A percentile compares a stretch with the other conserved stretches of the same genome.
phyloP scores from a whole-genome alignment of 2,329 filamentous ascomycete species.

The Ceratocystis alfenasii region DNA sequence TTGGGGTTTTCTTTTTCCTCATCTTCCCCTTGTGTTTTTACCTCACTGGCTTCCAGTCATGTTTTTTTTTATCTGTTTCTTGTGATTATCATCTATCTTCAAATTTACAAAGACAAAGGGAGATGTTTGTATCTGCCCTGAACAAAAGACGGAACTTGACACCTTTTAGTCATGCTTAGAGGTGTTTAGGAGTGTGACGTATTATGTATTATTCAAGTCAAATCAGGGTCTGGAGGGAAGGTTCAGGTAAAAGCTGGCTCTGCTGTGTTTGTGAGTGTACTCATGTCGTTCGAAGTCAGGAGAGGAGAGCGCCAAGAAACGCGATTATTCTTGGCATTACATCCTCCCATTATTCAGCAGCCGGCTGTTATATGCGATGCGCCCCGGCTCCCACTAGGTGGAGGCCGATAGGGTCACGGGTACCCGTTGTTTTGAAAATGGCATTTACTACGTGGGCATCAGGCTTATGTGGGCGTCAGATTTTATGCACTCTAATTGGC shows the following conservation, averaged over 20 bases:
- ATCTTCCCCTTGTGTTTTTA: not conserved
- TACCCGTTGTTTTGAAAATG: too few relatives aligned
- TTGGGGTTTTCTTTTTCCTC: not conserved
- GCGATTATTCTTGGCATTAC: too few relatives aligned
- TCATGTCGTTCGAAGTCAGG: too few relatives aligned
- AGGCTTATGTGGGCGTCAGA: too few relatives aligned
- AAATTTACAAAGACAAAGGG: conserved; percentile 15
- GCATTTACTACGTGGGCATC: too few relatives aligned
- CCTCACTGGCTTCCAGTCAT: not conserved
- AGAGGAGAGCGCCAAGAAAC: too few relatives aligned
- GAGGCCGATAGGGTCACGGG: too few relatives aligned
- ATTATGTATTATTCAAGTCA: not conserved
- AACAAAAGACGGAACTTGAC: not conserved
- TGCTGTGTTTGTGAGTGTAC: too few relatives aligned
- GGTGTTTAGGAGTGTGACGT: not conserved
- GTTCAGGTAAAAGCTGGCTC: not conserved
- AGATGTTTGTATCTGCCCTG: conserved; percentile 19
- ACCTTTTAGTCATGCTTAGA: not conserved
- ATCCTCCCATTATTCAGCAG: too few relatives aligned
- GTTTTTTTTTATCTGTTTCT: conserved; percentile 10
- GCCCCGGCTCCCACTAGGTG: too few relatives aligned
- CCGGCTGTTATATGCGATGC: too few relatives aligned
- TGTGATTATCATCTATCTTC: conserved; percentile 18
- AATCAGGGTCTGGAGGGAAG: not conserved
- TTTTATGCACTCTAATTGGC: too few relatives aligned